Base-by-base conservation (phyloP, 179 eudicot species). In the Carnegiea gigantea region DNA sequence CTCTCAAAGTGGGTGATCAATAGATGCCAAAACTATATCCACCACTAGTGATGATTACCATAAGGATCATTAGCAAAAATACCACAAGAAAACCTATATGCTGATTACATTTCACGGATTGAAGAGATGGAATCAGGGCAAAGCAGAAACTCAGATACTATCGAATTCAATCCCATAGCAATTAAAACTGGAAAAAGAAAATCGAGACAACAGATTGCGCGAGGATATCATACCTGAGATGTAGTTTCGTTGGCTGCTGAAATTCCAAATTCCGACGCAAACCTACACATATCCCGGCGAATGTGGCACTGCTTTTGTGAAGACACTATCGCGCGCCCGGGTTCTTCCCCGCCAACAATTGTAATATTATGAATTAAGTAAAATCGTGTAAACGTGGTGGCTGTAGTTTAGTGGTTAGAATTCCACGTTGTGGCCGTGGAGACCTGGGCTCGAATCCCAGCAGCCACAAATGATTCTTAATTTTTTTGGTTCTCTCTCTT, bases 401-500 rank as follows among this genome's bases (percentile, higher is more conserved):
- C 92, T 93, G 95, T 93, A 93, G 98, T 94, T 94, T 92, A 94
- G 95, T 93, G 97, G 97, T 93, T 75, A 93, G 97, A 92, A 92
- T 93, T 93, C 93, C 93, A 92, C 94, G 94, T 93, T 92, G 93
- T 93, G 97, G 91, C 96, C 94, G 95, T 92, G 97, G 97, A 93
- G 97, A 93, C 93, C 92, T 93, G 98, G 95, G 98, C 96, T 93
- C 96, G 92, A 93, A 93, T 93, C 97, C 93, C 93, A 91, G 98
- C 97, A 93, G 94, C 98, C 98, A 88, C 87, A 88, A 0, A 2
- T 40, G 8, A 40, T 40, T 40, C 6, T 40, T 38, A 38, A 38
- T 38, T 4, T 40, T 40, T 40, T 40, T 33, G 36, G 36, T 40
- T 68, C 67, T 38, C 33, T n/a, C 14, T 7, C 12, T 72, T 7